These are phyloP conservation scores for Rhodotorula sp. DNA, from an alignment of 1,284 basidiomycete species.

Conservation along the genomic window DNA sequence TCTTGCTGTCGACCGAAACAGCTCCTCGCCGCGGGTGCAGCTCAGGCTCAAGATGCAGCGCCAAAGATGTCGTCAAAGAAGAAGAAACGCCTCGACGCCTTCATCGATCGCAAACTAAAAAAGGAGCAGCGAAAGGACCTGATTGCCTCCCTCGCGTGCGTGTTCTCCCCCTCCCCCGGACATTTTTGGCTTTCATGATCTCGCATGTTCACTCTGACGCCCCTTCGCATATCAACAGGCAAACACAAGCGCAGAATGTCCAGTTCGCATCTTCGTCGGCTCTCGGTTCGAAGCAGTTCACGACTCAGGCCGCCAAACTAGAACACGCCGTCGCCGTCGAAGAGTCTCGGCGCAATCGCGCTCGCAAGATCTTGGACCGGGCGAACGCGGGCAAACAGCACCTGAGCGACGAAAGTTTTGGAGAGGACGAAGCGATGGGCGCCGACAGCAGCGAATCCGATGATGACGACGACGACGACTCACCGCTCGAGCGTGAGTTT, in stretches of 20 bases:
- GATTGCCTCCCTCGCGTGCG: conserved; percentile 73
- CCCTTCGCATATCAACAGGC: conserved; percentile 52
- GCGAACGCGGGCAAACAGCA: conserved; percentile 29
- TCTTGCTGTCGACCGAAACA: not conserved
- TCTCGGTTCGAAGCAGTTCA: conserved; percentile 65
- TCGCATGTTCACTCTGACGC: not conserved
- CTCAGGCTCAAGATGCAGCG: not conserved
- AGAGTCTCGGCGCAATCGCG: conserved; percentile 15
- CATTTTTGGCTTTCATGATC: not conserved
- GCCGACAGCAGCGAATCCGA: not conserved
- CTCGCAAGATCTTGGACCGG: conserved; percentile 30
- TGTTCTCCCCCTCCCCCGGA: conserved; percentile 41
- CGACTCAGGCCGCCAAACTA: conserved; percentile 61
- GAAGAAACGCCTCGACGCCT: conserved; percentile 75
- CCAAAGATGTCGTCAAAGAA: conserved; percentile 65
- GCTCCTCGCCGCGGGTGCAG: conserved; percentile 19
- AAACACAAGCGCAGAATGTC: conserved; percentile 67
- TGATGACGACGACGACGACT: conserved; percentile 5
- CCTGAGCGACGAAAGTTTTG: conserved; percentile 21
- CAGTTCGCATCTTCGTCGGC: conserved; percentile 71
- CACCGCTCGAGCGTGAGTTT: conserved; percentile 22
- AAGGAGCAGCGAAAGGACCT: conserved; percentile 72
- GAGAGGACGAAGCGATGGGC: not conserved
- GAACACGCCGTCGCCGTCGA: conserved; percentile 44
- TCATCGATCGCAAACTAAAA: conserved; percentile 81